Conservation (phyloP, 352 stramenopile genomes). For the Globisporangium barbulae region DNA sequence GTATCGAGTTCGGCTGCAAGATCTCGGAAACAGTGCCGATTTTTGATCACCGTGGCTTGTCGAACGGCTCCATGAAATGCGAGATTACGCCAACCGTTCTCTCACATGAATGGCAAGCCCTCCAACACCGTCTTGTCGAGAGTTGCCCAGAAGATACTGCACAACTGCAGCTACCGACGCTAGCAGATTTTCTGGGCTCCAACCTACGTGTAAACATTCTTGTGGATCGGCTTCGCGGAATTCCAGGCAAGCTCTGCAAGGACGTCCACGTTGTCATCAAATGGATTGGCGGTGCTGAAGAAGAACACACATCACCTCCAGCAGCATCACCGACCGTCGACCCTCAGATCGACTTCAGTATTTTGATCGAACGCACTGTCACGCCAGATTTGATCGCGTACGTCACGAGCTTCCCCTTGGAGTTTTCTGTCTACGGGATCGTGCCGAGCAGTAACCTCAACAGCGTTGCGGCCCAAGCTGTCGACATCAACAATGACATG, state of each 20-base stretch:
- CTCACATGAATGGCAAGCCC: slow-evolving; percentile 74
- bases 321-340: slow-evolving; percentile 49
- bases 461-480: slow-evolving; percentile 52
- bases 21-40: slow-evolving; percentile 55
- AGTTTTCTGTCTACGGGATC: slow-evolving; percentile 62
- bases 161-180: slow-evolving; percentile 35
- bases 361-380: slow-evolving; percentile 51
- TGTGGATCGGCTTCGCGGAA: slow-evolving; percentile 48
- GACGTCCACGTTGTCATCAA: slow-evolving; percentile 56
- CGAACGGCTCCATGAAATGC: slow-evolving; percentile 43
- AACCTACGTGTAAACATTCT: slow-evolving; percentile 57
- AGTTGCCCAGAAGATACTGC: slow-evolving; percentile 40
- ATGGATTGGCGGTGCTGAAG: slow-evolving; percentile 28
- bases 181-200: slow-evolving; percentile 41
- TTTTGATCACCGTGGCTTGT: slow-evolving; percentile 41
- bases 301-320: slow-evolving; percentile 46
- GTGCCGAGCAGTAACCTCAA: slow-evolving; percentile 76
- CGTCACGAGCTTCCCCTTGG: slow-evolving; percentile 44
- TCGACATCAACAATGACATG: slow-evolving; percentile 29
- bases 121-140: slow-evolving; percentile 59
- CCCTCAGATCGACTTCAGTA: slow-evolving; percentile 53
- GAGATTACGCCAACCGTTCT: slow-evolving; percentile 62
- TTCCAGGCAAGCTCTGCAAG: slow-evolving; percentile 75
- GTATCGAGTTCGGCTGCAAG: slow-evolving; percentile 61
- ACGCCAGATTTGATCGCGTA: slow-evolving; percentile 44